Base-by-base conservation (phyloP, 2,329 filamentous ascomycete species). In the Malbranchea zuffiana region DNA sequence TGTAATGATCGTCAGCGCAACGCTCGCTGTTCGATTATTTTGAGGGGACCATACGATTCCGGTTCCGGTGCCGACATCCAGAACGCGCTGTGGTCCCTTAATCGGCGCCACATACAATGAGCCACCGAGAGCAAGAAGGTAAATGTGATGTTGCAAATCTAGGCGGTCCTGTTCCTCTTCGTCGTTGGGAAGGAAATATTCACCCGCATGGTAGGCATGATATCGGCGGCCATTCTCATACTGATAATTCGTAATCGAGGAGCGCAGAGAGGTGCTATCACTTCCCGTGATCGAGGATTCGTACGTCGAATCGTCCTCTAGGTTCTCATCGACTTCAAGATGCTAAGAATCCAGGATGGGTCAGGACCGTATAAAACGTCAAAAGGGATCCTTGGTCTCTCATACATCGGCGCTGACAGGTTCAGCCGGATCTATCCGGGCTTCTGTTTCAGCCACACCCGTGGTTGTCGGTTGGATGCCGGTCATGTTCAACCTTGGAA, bases 21-120 rank as follows among this genome's bases (percentile, higher is more conserved):
- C 8, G 15, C 8, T 17, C 10, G 11, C 10, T 6, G 6, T 3
- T 21, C 5, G 28, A 11, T 21, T 17, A 11, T 28, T 10, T 13
- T 29, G 25, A 26, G 12, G 12, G 24, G 24, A n/a, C n/a, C n/a
- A n/a, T n/a, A n/a, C n/a, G n/a, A n/a, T n/a, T 43, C 43, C 75
- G 0, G 72, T 75, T 11, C 76, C 76, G 5, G 71, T 75, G 32
- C 73, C 72, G 6, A 77, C 58, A 47, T 77, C 72, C 6, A 77
- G 59, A 10, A 76, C 67, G 16, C 61, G 60, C 40, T 64, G 51
- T 3, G 62, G 60, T n/a, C 60, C 49, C 8, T 55, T 47, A 3
- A 72, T 49, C 10, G 69, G 68, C 5, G 67, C 62, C 30, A 64
- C 57, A 51, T 63, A 66, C 24, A 74, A 51, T 25, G 53, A 53